Evolutionary conservation across 2,329 filamentous ascomycete species (phyloP).

Genomic region (Cladorrhinum sp.): DNA sequence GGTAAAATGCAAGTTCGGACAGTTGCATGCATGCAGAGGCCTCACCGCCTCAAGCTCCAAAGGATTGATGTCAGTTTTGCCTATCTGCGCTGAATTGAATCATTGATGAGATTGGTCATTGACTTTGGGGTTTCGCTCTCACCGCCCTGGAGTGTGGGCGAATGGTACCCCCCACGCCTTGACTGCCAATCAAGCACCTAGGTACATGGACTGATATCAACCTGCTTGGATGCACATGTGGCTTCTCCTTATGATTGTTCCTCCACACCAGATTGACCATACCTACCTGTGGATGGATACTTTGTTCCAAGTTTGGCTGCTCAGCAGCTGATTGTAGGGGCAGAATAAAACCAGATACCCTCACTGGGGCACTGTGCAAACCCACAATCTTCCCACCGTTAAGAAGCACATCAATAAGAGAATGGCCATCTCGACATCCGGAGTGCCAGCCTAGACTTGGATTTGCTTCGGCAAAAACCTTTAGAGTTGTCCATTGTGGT

Average conservation of each 20-base stretch:
- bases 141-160: not conserved
- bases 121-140: not conserved
- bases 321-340: no score
- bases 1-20: not conserved
- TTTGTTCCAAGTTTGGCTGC: no score
- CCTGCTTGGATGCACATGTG: not conserved
- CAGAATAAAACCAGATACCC: no score
- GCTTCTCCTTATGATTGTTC: no score
- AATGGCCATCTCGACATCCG: not conserved
- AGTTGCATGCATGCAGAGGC: not conserved
- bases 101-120: not conserved
- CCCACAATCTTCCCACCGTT: no score
- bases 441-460: not conserved
- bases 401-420: no score
- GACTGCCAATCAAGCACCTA: not conserved
- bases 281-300: no score
- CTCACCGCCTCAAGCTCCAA: not conserved
- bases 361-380: no score
- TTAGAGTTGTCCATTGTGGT: not conserved
- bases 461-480: not conserved
- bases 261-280: no score
- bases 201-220: not conserved
- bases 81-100: not conserved
- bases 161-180: not conserved
- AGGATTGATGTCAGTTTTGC: not conserved